These are phyloP conservation scores for Colletotrichum filicis DNA, from an alignment of 2,329 filamentous ascomycete genomes.

Conservation along the genomic window DNA sequence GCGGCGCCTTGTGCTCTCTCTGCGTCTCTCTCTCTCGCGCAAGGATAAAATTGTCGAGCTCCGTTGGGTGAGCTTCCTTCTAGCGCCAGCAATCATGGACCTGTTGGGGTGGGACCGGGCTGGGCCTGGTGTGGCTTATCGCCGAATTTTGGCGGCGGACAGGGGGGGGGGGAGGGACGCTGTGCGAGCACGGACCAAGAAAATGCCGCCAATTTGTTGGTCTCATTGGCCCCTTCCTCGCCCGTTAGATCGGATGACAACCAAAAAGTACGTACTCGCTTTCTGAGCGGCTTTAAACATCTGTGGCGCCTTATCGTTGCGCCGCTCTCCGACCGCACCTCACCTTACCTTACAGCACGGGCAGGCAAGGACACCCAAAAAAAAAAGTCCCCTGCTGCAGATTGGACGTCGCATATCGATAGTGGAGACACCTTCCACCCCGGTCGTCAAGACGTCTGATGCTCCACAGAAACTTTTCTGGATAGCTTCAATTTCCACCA, in stretches of 20 bases:
- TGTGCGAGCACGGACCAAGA: conserved; percentile 1
- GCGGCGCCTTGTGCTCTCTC: not conserved
- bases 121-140: conserved; percentile 12
- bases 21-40: not conserved
- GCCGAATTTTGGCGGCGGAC: conserved; percentile 3
- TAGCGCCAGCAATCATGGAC: not conserved
- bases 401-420: conserved; percentile 14
- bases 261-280: conserved; percentile 7
- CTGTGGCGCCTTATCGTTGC: conserved; percentile 23
- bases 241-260: conserved; percentile 15
- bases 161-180: not conserved
- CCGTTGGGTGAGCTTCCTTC: conserved; percentile 22
- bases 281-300: not conserved
- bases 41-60: conserved; percentile 32
- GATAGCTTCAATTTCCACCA: conserved; percentile 32
- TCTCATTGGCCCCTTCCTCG: not conserved
- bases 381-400: conserved; percentile 7
- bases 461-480: conserved; percentile 34
- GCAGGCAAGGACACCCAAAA: not conserved
- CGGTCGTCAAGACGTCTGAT: not conserved
- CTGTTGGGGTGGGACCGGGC: conserved; percentile 26
- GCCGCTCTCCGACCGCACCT: conserved; percentile 16
- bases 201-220: conserved; percentile 11
- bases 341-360: not conserved
- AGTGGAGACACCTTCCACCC: not conserved